Evolutionary conservation across 306 rosid species (phyloP).

Genomic region (Macrotyloma uniflorum): DNA sequence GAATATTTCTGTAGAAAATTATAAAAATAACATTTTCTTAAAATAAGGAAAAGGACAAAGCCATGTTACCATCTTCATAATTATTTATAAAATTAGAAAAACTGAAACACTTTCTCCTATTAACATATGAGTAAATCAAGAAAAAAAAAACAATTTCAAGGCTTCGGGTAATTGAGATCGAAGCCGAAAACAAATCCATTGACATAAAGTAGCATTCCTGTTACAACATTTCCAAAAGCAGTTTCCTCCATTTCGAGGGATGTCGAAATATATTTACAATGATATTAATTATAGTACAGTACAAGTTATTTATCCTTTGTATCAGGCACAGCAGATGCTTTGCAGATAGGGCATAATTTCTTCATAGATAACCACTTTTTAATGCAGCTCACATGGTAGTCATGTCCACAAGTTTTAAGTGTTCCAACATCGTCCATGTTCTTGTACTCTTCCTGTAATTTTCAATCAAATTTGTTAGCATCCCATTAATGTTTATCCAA

Average conservation of each 20-base stretch:
- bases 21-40: neutral
- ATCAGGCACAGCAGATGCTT: constrained; percentile 57
- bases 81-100: neutral
- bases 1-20: neutral
- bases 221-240: constrained; percentile 40
- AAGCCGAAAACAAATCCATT: constrained; percentile 59
- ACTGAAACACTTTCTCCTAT: neutral
- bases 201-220: constrained; percentile 42
- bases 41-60: neutral
- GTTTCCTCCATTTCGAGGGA: constrained; percentile 51
- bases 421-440: constrained; percentile 82
- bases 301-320: constrained; percentile 52
- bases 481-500: neutral
- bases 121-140: neutral
- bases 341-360: constrained; percentile 82
- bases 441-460: constrained; percentile 82
- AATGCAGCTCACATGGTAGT: constrained; percentile 82
- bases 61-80: neutral
- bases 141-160: constrained; percentile 10
- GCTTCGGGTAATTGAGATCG: constrained; percentile 53
- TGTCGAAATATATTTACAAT: constrained; percentile 53
- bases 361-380: constrained; percentile 84
- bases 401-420: constrained; percentile 72
- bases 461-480: neutral
- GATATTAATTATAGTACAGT: constrained; percentile 21